Evolutionary conservation across 805 yeast species (phyloP), one percentile per base, ranked within the genome.

Genomic region (Candida ficus): DNA sequence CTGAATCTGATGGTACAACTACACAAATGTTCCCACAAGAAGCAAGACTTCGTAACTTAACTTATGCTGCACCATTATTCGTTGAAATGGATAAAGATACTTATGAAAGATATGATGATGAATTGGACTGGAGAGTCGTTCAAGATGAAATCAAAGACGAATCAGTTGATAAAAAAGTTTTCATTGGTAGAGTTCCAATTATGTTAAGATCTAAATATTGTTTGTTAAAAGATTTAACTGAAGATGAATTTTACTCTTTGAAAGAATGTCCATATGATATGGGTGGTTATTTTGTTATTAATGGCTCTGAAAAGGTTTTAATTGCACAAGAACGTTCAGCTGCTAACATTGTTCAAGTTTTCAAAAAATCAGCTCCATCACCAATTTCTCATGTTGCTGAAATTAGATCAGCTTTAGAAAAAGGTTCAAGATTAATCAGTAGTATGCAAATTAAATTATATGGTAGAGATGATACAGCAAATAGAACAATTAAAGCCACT

Each of bases 1-100:
- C 98, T 17, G 99, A 93, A 69, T 96, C 98, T 14, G 99, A 93
- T 68, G 99, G 99, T 70, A 89, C 95, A n/a, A 91, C 98, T n/a
- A 91, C 89, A 57, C 95, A 95, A 12, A 80, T 93, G 81, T 86
- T 86, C 60, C 99, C 99, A 10, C 99, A 95, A 66, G 99, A 93
- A 64, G 98, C 99, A 7, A 78, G 99, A 56, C 73, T 93, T 49
- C 81, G 99, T 67, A 93, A 93, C 62, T 73, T 93, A 67, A 93
- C 99, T 0, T 93, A 93, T 62, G 87, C 97, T 5, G 87, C 97
- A 25, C 97, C 98, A 29, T 73, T 93, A 38, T 93, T 93, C 57
- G 96, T 93, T 21, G 98, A 93, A 60, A 91, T 93, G 85, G 79
- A 85, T 55, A 93, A 93, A 65, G 77, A 84, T 50, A 93, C 93